A percentile compares a stretch with the other conserved stretches of the same genome.
Conservation (phyloP, 164 flowering plant genomes). For the Tinospora cordifolia region DNA sequence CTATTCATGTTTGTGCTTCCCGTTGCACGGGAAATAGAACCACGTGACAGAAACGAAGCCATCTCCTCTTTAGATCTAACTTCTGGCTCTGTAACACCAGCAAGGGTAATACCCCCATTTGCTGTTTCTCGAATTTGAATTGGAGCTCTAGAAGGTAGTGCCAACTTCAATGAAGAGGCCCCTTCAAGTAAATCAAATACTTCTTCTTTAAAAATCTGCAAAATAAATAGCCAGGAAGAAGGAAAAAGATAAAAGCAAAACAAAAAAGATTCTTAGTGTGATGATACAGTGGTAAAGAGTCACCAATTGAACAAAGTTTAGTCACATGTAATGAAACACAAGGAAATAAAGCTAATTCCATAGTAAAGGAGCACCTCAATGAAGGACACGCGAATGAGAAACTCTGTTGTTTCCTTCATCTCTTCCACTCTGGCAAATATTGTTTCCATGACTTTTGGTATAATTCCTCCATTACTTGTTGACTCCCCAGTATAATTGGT, state of each 20-base stretch:
- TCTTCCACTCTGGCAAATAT: slow-evolving; percentile 55
- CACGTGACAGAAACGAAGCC: slow-evolving; percentile 66
- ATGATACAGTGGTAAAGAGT: not conserved
- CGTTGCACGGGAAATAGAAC: slow-evolving; percentile 86
- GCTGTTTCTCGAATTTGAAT: slow-evolving; percentile 90
- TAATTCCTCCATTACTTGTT: slow-evolving; percentile 45
- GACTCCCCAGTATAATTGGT: slow-evolving; percentile 73
- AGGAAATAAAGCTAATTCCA: not conserved
- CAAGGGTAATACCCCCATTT: slow-evolving; percentile 83
- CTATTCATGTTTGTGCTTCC: slow-evolving; percentile 98
- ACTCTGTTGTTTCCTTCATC: slow-evolving; percentile 46
- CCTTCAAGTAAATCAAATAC: slow-evolving; percentile 81
- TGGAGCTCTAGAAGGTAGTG: slow-evolving; percentile 60
- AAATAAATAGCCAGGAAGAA: not conserved
- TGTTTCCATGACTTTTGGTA: slow-evolving; percentile 76
- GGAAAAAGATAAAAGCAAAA: not conserved
- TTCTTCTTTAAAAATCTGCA: slow-evolving; percentile 94
- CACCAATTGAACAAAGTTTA: not conserved
- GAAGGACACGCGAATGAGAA: slow-evolving; percentile 78
- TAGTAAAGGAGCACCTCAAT: slow-evolving; percentile 57
- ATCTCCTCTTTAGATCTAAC: slow-evolving; percentile 83
- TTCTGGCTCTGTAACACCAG: slow-evolving; percentile 89
- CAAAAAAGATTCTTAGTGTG: not conserved
- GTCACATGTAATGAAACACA: not conserved
- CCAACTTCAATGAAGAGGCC: slow-evolving; percentile 27